Evolutionary conservation across 2,329 filamentous ascomycete species (phyloP).

Genomic region (Fusarium devonianum): DNA sequence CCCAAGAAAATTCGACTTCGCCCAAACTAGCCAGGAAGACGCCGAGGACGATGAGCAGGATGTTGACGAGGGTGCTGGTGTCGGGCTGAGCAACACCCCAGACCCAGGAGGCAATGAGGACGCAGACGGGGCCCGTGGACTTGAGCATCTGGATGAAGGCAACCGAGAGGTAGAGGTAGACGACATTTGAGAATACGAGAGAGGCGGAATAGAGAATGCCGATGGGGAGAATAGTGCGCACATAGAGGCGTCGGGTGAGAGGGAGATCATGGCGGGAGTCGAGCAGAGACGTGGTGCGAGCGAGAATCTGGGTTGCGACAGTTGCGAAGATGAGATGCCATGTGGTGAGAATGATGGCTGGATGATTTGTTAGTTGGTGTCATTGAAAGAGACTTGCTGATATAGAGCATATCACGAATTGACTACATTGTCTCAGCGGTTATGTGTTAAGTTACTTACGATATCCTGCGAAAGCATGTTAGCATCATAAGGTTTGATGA

Average conservation of each 20-base stretch:
- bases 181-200: constrained; percentile 71
- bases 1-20: constrained; percentile 72
- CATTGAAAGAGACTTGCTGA: neutral
- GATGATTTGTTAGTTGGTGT: constrained; percentile 16
- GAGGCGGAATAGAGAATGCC: constrained; percentile 71
- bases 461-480: constrained; percentile 40
- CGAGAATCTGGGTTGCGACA: constrained; percentile 69
- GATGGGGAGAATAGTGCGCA: constrained; percentile 70
- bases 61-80: constrained; percentile 54
- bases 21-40: constrained; percentile 63
- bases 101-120: constrained; percentile 70
- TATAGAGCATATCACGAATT: neutral
- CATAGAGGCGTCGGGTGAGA: constrained; percentile 67
- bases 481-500: constrained; percentile 10
- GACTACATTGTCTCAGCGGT: too few relatives aligned
- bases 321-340: constrained; percentile 75
- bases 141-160: constrained; percentile 77
- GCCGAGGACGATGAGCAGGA: constrained; percentile 60
- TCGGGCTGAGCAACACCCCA: constrained; percentile 60
- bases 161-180: constrained; percentile 72
- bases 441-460: too few relatives aligned
- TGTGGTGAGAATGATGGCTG: constrained; percentile 67
- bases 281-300: constrained; percentile 68
- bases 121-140: constrained; percentile 71
- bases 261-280: constrained; percentile 68